phyloP scores from a whole-genome alignment of 2,329 filamentous ascomycete genomes.

The Diaporthe destruens region DNA sequence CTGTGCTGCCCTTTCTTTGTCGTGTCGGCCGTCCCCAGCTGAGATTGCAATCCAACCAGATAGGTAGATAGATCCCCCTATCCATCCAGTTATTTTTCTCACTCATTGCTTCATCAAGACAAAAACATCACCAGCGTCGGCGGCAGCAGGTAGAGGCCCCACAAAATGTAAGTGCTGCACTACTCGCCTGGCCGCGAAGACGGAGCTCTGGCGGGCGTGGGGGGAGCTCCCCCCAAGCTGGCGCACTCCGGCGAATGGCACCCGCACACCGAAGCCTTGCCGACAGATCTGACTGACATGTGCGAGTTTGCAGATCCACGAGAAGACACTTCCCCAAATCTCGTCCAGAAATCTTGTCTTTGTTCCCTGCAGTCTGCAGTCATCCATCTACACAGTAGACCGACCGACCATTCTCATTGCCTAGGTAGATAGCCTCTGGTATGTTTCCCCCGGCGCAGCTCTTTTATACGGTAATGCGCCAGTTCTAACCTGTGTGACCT shows the following conservation, averaged over 20 bases:
- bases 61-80: too few species aligned
- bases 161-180: slow-evolving; percentile 26
- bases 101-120: background rate
- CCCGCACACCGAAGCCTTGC: slow-evolving; percentile 36
- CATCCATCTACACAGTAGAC: background rate
- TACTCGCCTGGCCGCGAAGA: background rate
- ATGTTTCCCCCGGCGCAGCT: background rate
- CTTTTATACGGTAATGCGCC: background rate
- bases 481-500: slow-evolving; percentile 11
- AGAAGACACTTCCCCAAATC: background rate
- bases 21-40: slow-evolving; percentile 13
- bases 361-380: slow-evolving; percentile 23
- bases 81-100: slow-evolving; percentile 16
- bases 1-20: background rate
- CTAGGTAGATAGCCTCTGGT: background rate
- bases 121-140: background rate
- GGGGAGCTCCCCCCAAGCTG: slow-evolving; percentile 33
- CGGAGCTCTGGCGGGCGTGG: slow-evolving; percentile 32
- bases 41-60: slow-evolving; percentile 22
- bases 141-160: background rate
- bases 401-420: background rate
- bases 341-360: background rate
- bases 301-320: slow-evolving; percentile 25
- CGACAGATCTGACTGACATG: slow-evolving; percentile 37
- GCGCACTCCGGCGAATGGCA: slow-evolving; percentile 33